phyloP scores from a whole-genome alignment of 176 grass and related monocot species.

The Tillandsia leiboldiana region DNA sequence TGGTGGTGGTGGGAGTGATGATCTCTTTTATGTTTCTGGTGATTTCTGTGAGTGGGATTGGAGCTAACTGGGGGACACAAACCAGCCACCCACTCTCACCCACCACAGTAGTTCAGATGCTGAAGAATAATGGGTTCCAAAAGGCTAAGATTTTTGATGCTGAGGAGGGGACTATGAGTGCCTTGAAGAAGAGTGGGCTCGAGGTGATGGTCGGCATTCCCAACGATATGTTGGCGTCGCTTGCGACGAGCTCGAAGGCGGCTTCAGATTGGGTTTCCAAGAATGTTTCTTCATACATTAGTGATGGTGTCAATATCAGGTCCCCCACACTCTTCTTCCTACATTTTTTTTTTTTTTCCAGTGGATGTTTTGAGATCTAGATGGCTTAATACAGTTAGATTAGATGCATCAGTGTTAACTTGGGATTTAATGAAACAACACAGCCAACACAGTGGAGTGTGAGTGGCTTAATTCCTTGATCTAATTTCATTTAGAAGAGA shows the following conservation, averaged over 20 bases:
- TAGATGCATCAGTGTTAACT: no score
- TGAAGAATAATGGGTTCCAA: constrained; percentile 74
- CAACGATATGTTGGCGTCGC: constrained; percentile 56
- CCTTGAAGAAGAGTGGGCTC: constrained; percentile 81
- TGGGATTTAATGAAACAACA: no score
- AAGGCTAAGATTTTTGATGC: constrained; percentile 97
- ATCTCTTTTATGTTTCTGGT: constrained; percentile 42
- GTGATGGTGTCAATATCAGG: constrained; percentile 73
- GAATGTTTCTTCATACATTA: constrained; percentile 65
- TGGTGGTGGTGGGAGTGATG: constrained; percentile 2
- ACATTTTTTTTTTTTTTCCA: background rate
- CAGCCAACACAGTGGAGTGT: no score
- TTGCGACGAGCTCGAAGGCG: constrained; percentile 54
- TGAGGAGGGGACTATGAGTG: constrained; percentile 75
- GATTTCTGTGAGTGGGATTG: constrained; percentile 49
- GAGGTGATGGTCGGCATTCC: constrained; percentile 99
- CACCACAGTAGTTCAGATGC: constrained; percentile 71
- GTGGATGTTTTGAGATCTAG: background rate
- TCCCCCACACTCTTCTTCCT: constrained; percentile 6
- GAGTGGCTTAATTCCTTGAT: no score
- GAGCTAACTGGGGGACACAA: constrained; percentile 98
- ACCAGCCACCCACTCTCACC: constrained; percentile 81
- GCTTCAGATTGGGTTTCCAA: constrained; percentile 79
- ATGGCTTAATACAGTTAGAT: background rate
- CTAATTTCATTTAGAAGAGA: no score